These are phyloP conservation scores for Geranomyces michiganensis DNA, from an alignment of 192 early-diverging fungal species.

Conservation along the genomic window DNA sequence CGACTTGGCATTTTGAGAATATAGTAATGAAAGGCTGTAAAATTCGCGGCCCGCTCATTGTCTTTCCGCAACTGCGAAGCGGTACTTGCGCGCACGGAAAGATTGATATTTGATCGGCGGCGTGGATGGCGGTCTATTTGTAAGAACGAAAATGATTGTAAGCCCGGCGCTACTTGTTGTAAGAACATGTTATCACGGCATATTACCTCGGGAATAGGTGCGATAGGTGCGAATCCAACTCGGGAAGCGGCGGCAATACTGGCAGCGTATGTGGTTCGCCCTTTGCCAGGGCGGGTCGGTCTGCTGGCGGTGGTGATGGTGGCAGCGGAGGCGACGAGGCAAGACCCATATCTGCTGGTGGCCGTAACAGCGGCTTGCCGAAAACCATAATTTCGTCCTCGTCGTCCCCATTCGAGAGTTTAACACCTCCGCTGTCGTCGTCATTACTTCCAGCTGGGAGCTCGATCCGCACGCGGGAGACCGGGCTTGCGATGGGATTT, in stretches of 20 bases:
- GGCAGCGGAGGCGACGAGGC: not conserved
- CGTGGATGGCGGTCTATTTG: not conserved
- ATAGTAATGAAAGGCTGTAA: too few relatives aligned
- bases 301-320: slow-evolving; percentile 1
- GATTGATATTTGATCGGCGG: not conserved
- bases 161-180: too few relatives aligned
- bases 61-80: not conserved
- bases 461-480: too few relatives aligned
- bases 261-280: not conserved
- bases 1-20: too few relatives aligned
- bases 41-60: too few relatives aligned
- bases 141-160: not conserved
- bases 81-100: not conserved
- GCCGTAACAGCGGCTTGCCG: too few relatives aligned
- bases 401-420: too few relatives aligned
- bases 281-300: not conserved
- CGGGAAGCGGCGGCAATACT: not conserved
- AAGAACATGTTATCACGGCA: not conserved
- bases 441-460: too few relatives aligned
- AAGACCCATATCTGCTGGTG: not conserved
- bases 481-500: too few relatives aligned
- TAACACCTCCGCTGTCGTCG: too few relatives aligned
- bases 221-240: not conserved
- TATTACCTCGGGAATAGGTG: not conserved
- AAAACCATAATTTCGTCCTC: too few relatives aligned